Conservation (phyloP, 1,284 basidiomycete genomes). For the Naganishia liquefaciens region DNA sequence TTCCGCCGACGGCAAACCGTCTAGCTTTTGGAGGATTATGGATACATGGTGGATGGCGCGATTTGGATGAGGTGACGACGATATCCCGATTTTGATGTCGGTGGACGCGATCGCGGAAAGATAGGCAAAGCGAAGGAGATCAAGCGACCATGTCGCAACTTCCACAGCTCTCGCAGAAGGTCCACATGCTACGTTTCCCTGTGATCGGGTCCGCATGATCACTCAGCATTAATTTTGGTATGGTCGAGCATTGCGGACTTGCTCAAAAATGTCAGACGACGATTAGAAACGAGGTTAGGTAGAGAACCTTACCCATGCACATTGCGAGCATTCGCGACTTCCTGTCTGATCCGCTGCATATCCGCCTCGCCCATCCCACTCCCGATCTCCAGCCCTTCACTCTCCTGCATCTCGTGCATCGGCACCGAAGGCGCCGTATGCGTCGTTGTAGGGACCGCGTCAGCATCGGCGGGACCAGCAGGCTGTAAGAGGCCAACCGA, state of each 20-base stretch:
- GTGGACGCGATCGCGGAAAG: no score
- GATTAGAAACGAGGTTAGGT: not conserved
- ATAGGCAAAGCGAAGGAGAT: no score
- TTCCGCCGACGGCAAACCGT: not conserved
- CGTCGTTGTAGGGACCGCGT: constrained; percentile 38
- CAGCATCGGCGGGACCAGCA: constrained; percentile 34
- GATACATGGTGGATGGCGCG: not conserved
- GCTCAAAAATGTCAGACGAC: not conserved
- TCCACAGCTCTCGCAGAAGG: constrained; percentile 50
- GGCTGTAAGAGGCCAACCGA: constrained; percentile 47
- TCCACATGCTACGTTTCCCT: constrained; percentile 50
- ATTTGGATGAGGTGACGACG: no score
- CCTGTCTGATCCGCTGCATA: constrained; percentile 25
- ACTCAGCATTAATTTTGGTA: constrained; percentile 49
- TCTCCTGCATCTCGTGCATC: constrained; percentile 26
- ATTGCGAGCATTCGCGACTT: constrained; percentile 46
- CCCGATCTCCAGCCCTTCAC: constrained; percentile 1
- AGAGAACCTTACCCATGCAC: constrained; percentile 37
- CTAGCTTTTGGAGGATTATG: constrained; percentile 1
- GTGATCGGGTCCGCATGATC: constrained; percentile 48
- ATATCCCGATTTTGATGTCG: no score
- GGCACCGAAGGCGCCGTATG: not conserved
- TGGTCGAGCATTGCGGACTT: constrained; percentile 48
- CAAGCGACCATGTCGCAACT: constrained; percentile 41
- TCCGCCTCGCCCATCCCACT: constrained; percentile 19